Conservation (phyloP, 208 protist genomes). For the Crithidia bombi region DNA sequence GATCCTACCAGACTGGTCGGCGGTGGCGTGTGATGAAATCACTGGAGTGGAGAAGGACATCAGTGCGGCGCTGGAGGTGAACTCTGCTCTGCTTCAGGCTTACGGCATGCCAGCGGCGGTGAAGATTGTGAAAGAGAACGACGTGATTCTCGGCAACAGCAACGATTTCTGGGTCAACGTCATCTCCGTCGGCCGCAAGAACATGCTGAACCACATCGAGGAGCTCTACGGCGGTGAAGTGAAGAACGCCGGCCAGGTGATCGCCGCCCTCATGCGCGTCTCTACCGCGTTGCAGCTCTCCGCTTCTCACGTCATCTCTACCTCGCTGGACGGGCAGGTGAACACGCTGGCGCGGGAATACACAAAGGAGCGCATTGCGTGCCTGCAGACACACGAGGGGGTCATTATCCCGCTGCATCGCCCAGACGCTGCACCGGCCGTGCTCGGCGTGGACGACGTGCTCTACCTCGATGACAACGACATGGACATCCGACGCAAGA, state of each 20-base stretch:
- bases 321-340: slow-evolving; percentile 47
- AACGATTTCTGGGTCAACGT: slow-evolving; percentile 91
- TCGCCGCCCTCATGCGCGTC: slow-evolving; percentile 86
- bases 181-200: slow-evolving; percentile 85
- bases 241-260: slow-evolving; percentile 79
- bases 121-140: slow-evolving; percentile 73
- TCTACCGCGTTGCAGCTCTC: slow-evolving; percentile 57
- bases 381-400: slow-evolving; percentile 34
- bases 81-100: slow-evolving; percentile 60
- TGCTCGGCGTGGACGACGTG: slow-evolving; percentile 94
- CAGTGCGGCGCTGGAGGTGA: slow-evolving; percentile 70
- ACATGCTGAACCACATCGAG: slow-evolving; percentile 73
- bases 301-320: slow-evolving; percentile 77
- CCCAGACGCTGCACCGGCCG: slow-evolving; percentile 47
- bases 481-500: slow-evolving; percentile 95
- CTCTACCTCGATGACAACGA: slow-evolving; percentile 97
- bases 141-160: slow-evolving; percentile 74
- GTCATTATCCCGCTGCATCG: slow-evolving; percentile 89
- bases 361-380: slow-evolving; percentile 49
- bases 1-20: slow-evolving; percentile 85
- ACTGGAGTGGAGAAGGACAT: slow-evolving; percentile 85
- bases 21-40: slow-evolving; percentile 66
- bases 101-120: slow-evolving; percentile 58
- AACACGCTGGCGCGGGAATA: slow-evolving; percentile 56
- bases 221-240: slow-evolving; percentile 60